phyloP scores from a whole-genome alignment of 2,329 filamentous ascomycete species.

The Botrytis squamosa region DNA sequence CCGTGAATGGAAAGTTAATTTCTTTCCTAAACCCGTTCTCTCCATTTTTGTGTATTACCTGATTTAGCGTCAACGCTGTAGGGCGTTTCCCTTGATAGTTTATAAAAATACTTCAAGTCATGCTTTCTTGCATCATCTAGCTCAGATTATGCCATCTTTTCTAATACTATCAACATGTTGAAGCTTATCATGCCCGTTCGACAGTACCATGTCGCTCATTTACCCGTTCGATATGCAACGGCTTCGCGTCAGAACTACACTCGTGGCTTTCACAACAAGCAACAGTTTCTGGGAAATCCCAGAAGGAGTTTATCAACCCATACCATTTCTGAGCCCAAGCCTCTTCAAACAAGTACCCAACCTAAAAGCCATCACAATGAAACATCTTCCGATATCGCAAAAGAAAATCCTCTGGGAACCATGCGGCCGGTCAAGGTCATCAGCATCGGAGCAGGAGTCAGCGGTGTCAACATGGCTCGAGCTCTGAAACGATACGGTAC shows the following conservation, averaged over 20 bases:
- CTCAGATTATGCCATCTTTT: background rate
- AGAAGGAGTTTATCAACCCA: background rate
- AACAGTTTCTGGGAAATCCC: background rate
- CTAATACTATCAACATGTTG: background rate
- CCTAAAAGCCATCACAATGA: background rate
- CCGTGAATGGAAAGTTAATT: background rate
- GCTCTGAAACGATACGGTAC: slow-evolving; percentile 46
- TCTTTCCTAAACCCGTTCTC: background rate
- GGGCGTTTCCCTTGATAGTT: background rate
- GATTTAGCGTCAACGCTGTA: background rate
- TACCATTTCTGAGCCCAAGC: background rate
- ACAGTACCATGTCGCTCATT: background rate
- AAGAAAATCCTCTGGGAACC: slow-evolving; percentile 26
- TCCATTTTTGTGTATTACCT: background rate
- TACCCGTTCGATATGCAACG: background rate
- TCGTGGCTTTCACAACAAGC: background rate
- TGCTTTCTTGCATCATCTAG: background rate
- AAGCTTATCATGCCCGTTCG: background rate
- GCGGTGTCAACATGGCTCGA: slow-evolving; percentile 48
- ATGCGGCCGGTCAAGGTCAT: slow-evolving; percentile 34
- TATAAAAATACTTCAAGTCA: background rate
- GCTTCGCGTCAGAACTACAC: background rate
- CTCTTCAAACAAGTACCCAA: background rate
- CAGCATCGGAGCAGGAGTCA: slow-evolving; percentile 49
- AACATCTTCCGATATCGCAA: background rate